Evolutionary conservation across 1,284 basidiomycete species (phyloP).

Genomic region (Schizopora paradoxa): DNA sequence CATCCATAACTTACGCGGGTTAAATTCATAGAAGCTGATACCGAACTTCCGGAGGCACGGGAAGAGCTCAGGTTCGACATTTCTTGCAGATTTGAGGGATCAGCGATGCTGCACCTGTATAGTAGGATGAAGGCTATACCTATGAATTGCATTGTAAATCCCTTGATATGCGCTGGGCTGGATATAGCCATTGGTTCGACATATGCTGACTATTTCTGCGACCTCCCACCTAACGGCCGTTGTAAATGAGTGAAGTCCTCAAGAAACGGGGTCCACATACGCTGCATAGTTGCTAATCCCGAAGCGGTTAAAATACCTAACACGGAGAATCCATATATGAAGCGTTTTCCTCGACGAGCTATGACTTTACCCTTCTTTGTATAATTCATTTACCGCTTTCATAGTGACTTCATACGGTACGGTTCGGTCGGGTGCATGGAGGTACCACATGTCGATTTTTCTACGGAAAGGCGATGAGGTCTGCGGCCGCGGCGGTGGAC

Average conservation of each 20-base stretch:
- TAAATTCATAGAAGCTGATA: constrained; percentile 55
- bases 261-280: constrained; percentile 21
- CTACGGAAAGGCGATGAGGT: constrained; percentile 24
- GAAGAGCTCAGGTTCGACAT: constrained; percentile 54
- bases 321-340: background rate
- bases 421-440: constrained; percentile 48
- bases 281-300: constrained; percentile 48
- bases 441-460: constrained; percentile 45
- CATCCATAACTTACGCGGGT: constrained; percentile 39
- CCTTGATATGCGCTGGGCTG: constrained; percentile 68
- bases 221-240: constrained; percentile 45
- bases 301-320: constrained; percentile 32
- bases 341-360: background rate
- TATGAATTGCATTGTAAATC: constrained; percentile 49
- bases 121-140: constrained; percentile 20
- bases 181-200: constrained; percentile 48
- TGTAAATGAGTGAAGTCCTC: background rate
- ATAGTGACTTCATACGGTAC: constrained; percentile 43
- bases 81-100: constrained; percentile 18
- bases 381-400: constrained; percentile 41
- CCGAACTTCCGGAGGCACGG: constrained; percentile 57
- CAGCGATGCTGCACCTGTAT: background rate
- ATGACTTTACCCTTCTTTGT: constrained; percentile 41
- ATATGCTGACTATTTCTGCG: constrained; percentile 53
- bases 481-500: background rate